Evolutionary conservation across 1,284 basidiomycete species (phyloP).

Genomic region (Trametes hirsuta): DNA sequence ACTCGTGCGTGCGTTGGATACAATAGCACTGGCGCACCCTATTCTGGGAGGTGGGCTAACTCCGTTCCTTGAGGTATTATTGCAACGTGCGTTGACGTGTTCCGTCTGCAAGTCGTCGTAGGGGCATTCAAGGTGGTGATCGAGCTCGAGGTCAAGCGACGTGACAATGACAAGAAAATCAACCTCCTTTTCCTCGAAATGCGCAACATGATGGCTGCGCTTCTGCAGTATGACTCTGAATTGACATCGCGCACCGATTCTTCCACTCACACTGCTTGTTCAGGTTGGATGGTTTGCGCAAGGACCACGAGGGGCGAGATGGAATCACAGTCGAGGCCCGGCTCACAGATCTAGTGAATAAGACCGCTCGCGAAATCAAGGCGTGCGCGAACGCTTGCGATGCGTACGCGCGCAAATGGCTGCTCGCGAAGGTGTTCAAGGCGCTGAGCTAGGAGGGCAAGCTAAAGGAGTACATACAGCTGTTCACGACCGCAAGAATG

Average conservation of each 20-base stretch:
- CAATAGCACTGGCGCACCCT: conserved; percentile 30
- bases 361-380: conserved; percentile 35
- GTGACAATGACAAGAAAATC: conserved; percentile 48
- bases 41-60: conserved; percentile 28
- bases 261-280: background rate
- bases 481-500: conserved; percentile 38
- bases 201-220: conserved; percentile 46
- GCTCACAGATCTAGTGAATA: conserved; percentile 23
- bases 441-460: conserved; percentile 40
- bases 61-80: background rate
- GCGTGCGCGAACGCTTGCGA: conserved; percentile 37
- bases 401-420: conserved; percentile 35
- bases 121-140: conserved; percentile 47
- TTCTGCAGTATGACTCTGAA: conserved; percentile 42
- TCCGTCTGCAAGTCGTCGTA: conserved; percentile 40
- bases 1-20: conserved; percentile 30
- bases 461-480: conserved; percentile 37
- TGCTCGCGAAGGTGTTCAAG: conserved; percentile 42
- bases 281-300: conserved; percentile 10
- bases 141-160: conserved; percentile 42
- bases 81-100: background rate
- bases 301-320: conserved; percentile 24
- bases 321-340: conserved; percentile 27
- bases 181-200: conserved; percentile 45
- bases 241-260: background rate